A percentile compares a stretch with the other conserved stretches of the same genome.
These are phyloP conservation scores for Sisymbrium irio DNA, from an alignment of 345 rosid species.

Conservation along the genomic window DNA sequence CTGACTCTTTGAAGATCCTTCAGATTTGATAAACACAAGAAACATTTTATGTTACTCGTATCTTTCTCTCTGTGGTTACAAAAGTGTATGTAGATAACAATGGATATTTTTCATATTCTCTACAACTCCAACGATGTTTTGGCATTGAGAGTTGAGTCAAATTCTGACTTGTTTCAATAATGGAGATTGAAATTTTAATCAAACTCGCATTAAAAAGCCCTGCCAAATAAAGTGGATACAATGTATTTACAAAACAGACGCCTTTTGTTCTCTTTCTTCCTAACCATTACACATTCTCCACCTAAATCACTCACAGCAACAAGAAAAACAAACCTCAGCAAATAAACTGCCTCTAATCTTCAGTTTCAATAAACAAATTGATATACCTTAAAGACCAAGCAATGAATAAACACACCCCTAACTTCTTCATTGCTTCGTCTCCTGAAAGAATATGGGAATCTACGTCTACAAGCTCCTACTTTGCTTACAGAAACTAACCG, in stretches of 20 bases:
- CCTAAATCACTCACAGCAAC: slow-evolving; percentile 27
- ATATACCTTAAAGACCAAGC: slow-evolving; percentile 27
- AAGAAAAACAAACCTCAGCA: slow-evolving; percentile 22
- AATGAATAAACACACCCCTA: slow-evolving; percentile 31
- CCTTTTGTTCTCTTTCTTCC: background rate
- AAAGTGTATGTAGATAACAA: background rate
- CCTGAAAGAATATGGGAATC: slow-evolving; percentile 68
- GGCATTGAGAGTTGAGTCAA: background rate
- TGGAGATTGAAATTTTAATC: slow-evolving; percentile 7
- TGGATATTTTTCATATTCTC: background rate
- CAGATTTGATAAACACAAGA: slow-evolving; percentile 45
- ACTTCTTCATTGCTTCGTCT: slow-evolving; percentile 39
- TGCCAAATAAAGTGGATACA: slow-evolving; percentile 25
- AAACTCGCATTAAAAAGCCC: slow-evolving; percentile 5
- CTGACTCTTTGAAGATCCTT: slow-evolving; percentile 69
- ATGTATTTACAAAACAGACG: slow-evolving; percentile 32
- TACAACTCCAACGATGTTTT: background rate
- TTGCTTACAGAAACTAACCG: slow-evolving; percentile 35
- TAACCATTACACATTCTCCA: slow-evolving; percentile 33
- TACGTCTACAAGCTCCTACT: slow-evolving; percentile 35
- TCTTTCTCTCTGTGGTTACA: slow-evolving; percentile 3
- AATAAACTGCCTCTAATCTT: slow-evolving; percentile 18
- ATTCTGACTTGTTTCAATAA: background rate
- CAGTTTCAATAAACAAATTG: slow-evolving; percentile 32
- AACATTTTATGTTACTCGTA: slow-evolving; percentile 22